Evolutionary conservation across 139 green algal genomes (phyloP).

Genomic region (Edaphochlamys debaryana): DNA sequence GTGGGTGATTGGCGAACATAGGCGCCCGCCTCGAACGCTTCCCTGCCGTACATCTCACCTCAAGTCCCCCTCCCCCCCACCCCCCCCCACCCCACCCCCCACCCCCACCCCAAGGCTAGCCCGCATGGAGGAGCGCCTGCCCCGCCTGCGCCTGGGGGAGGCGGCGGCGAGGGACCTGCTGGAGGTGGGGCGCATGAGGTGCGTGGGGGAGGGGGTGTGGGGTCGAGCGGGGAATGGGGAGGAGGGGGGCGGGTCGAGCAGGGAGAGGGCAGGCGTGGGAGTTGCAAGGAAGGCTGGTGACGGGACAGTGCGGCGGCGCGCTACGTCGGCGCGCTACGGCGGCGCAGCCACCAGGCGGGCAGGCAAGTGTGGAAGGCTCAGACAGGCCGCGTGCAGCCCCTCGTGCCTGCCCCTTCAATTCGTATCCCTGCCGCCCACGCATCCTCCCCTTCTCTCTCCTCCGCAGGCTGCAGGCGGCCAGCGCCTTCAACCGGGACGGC

Average conservation of each 20-base stretch:
- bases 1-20: too few relatives aligned
- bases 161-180: constrained; percentile 17
- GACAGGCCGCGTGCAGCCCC: too few relatives aligned
- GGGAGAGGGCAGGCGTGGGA: neutral
- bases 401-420: too few relatives aligned
- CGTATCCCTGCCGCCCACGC: too few relatives aligned
- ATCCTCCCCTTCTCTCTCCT: too few relatives aligned
- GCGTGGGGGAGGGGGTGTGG: neutral
- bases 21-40: too few relatives aligned
- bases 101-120: neutral
- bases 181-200: constrained; percentile 33
- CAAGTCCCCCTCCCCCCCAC: neutral
- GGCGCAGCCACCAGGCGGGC: too few relatives aligned
- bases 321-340: too few relatives aligned
- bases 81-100: neutral
- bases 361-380: too few relatives aligned
- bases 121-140: constrained; percentile 21
- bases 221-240: neutral
- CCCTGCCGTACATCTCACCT: neutral
- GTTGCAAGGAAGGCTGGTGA: neutral
- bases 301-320: neutral
- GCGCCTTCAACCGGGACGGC: too few relatives aligned
- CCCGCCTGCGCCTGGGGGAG: constrained; percentile 12
- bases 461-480: too few relatives aligned
- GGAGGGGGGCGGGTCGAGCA: too few relatives aligned